Evolutionary conservation across 2,329 filamentous ascomycete genomes (phyloP).

Genomic region (Colletotrichum costaricense): DNA sequence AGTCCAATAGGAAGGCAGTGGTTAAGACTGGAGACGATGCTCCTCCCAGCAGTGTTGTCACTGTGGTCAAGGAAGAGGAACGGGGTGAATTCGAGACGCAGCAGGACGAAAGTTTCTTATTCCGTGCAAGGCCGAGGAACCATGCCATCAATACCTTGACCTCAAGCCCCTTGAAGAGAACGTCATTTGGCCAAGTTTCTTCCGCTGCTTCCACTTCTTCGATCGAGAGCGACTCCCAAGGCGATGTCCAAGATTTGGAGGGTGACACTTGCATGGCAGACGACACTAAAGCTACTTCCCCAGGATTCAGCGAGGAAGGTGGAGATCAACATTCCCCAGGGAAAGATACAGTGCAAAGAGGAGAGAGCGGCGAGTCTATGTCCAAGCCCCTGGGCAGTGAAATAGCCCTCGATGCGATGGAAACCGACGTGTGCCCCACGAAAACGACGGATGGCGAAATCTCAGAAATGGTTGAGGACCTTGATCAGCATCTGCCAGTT

Average conservation of each 20-base stretch:
- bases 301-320: not conserved
- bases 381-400: not conserved
- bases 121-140: slow-evolving; percentile 38
- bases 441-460: not conserved
- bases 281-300: slow-evolving; percentile 26
- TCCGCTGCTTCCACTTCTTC: not conserved
- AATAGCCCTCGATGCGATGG: not conserved
- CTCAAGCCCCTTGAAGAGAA: not conserved
- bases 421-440: not conserved
- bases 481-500: not conserved
- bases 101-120: slow-evolving; percentile 47
- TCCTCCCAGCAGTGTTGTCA: not conserved
- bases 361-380: not conserved
- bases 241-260: slow-evolving; percentile 16
- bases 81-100: slow-evolving; percentile 41
- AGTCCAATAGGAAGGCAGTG: slow-evolving; percentile 1
- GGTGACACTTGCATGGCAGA: slow-evolving; percentile 29
- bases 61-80: not conserved
- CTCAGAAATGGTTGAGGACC: not conserved
- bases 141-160: not conserved
- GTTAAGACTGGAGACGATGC: not conserved
- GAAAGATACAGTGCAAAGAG: not conserved
- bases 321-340: not conserved
- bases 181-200: not conserved
- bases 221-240: slow-evolving; percentile 1